These are phyloP conservation scores for Gossypium raimondii DNA, from an alignment of 345 rosid genomes.

Conservation along the genomic window DNA sequence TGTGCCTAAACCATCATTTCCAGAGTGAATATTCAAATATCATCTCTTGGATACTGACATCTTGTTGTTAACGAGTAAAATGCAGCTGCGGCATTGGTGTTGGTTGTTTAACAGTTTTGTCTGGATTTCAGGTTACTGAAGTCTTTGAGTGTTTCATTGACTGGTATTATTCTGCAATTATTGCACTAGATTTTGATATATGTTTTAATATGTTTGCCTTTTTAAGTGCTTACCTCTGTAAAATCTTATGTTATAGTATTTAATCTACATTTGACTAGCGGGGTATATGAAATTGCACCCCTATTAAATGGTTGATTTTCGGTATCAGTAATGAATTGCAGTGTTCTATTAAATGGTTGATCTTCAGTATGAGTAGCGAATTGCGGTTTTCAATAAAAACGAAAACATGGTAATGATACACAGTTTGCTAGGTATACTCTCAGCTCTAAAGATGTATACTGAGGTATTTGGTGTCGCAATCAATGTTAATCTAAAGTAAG, in stretches of 20 bases:
- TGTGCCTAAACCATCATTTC: conserved; percentile 31
- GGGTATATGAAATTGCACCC: background rate
- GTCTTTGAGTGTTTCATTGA: background rate
- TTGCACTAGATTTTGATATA: background rate
- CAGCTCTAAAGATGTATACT: background rate
- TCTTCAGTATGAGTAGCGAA: background rate
- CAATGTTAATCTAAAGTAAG: too few relatives aligned
- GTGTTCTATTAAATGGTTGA: background rate
- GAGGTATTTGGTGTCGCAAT: too few relatives aligned
- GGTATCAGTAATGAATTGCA: too few relatives aligned
- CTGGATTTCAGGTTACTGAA: background rate
- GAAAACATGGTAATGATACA: too few relatives aligned
- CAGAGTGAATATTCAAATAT: background rate
- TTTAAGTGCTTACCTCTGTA: background rate
- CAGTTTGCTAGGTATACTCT: background rate
- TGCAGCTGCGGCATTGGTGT: background rate
- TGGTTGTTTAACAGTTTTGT: background rate
- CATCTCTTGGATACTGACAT: background rate
- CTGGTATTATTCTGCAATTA: background rate
- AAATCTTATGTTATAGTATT: background rate
- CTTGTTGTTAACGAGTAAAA: background rate
- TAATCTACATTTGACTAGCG: background rate
- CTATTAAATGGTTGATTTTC: too few relatives aligned
- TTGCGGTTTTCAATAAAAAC: background rate
- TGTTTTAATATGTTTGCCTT: background rate